Percentiles rank a stretch among this genome's conserved stretches.
These are phyloP conservation scores for Prunus mume DNA, from an alignment of 306 rosid genomes.

Conservation along the genomic window DNA sequence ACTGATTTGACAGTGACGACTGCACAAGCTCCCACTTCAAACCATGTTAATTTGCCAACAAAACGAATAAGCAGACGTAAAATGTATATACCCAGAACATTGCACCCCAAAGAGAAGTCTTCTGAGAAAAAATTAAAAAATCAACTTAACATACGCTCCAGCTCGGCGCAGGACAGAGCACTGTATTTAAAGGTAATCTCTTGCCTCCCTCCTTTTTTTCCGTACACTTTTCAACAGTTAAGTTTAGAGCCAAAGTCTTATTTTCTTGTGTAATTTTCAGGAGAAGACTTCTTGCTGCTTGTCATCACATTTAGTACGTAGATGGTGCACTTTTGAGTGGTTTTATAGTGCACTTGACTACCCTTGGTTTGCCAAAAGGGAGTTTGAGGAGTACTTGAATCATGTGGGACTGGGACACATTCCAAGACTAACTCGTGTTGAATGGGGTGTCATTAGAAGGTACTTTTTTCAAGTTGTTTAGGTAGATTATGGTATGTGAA, in stretches of 20 bases:
- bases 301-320: constrained; percentile 63
- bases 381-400: constrained; percentile 86
- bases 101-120: constrained; percentile 42
- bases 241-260: constrained; percentile 21
- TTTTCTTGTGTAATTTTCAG: constrained; percentile 44
- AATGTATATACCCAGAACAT: constrained; percentile 40
- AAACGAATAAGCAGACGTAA: constrained; percentile 63
- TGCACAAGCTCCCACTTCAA: constrained; percentile 41
- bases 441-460: constrained; percentile 95
- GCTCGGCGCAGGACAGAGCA: constrained; percentile 26
- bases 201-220: constrained; percentile 1
- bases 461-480: constrained; percentile 22
- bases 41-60: constrained; percentile 41
- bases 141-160: constrained; percentile 40
- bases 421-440: constrained; percentile 82
- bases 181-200: constrained; percentile 40
- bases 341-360: constrained; percentile 91
- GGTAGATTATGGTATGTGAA: constrained; percentile 12
- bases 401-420: constrained; percentile 91
- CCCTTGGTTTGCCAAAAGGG: constrained; percentile 95
- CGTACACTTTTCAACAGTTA: not conserved
- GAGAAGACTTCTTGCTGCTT: constrained; percentile 69
- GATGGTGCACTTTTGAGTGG: constrained; percentile 92
- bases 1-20: constrained; percentile 36
- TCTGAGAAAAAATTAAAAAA: constrained; percentile 40